Evolutionary conservation across 208 protist species (phyloP).

Genomic region (Crithidia brevicula): DNA sequence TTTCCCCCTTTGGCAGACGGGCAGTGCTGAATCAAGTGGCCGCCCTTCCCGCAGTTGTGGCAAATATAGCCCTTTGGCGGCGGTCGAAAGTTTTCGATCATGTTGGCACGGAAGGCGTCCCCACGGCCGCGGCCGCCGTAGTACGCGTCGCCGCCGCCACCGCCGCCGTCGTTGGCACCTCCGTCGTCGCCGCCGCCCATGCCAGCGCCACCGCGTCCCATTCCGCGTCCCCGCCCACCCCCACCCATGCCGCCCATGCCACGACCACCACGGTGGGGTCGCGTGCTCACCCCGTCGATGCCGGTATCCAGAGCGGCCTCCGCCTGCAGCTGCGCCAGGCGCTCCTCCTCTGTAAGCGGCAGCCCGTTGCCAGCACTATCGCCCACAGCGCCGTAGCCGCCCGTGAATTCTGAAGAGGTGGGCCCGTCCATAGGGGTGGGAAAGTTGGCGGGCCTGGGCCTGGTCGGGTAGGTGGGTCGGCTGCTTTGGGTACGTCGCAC

Average conservation of each 20-base stretch:
- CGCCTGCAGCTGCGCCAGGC: slow-evolving; percentile 74
- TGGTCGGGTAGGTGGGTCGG: slow-evolving; percentile 9
- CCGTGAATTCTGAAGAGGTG: neutral
- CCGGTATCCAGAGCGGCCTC: slow-evolving; percentile 78
- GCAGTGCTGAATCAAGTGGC: slow-evolving; percentile 88
- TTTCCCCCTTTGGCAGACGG: slow-evolving; percentile 62
- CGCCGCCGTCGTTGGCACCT: neutral
- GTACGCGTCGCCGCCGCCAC: slow-evolving; percentile 6
- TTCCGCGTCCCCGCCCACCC: neutral
- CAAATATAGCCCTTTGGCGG: slow-evolving; percentile 85
- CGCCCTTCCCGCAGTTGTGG: slow-evolving; percentile 89
- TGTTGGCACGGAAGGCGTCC: slow-evolving; percentile 30
- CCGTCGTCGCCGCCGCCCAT: slow-evolving; percentile 24
- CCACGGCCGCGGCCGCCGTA: slow-evolving; percentile 28
- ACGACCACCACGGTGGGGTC: slow-evolving; percentile 38
- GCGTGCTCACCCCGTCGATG: slow-evolving; percentile 61
- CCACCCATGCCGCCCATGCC: slow-evolving; percentile 7
- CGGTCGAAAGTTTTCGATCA: slow-evolving; percentile 63
- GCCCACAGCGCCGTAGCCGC: neutral
- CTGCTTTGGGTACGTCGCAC: slow-evolving; percentile 63
- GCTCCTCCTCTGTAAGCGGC: slow-evolving; percentile 80
- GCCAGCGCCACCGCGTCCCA: slow-evolving; percentile 19
- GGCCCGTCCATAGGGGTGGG: neutral
- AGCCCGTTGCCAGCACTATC: slow-evolving; percentile 13
- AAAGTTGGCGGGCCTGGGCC: slow-evolving; percentile 11